Evolutionary conservation across 495 filamentous ascomycete genomes (phyloP), one percentile per base, ranked within the genome.

Genomic region (Podospora sp.): DNA sequence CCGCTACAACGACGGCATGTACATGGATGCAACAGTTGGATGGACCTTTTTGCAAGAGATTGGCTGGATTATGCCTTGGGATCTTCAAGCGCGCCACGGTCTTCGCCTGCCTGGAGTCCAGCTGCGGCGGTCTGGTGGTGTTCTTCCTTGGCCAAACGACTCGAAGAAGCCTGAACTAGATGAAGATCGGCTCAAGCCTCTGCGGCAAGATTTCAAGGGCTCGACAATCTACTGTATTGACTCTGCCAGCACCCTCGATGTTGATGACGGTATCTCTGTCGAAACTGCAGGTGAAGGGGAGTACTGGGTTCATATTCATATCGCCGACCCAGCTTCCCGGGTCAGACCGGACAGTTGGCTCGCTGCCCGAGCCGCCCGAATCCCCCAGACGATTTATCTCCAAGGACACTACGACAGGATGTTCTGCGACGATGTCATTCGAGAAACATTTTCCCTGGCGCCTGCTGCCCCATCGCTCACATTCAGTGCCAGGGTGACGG

Each of bases 251-350:
- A 89, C 95, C 0, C 73, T 86, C 50, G 93, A 97, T 71, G 91
- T 96, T 61, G 95, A 99, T 68, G 94, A 98, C 73, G 94, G 91
- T 24, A 77, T 98, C 9, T 97, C 93, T 1, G 66, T 97, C 8
- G 92, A 95, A 73, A 77, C 76, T 11, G 83, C 91, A 1, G 79
- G 82, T 0, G 77, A 80, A 1, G 82, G 82, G 4, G 85, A 90
- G 18, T 90, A 86, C 71, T 98, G 96, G 96, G 80, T 98, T 33
- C 93, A 91, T 72, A 77, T 96, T 12, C 95, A 99, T 73, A 82
- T 96, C 40, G 95, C 96, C n/a, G 95, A 98, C 72, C 96, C 94
- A 1, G 90, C 93, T 4, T 92, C 95, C n/a, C 91, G 90, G 69
- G 82, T 98, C 62, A 53, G 73, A 1, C 84, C 83, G 14, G 81